Base-by-base conservation (phyloP, 1,284 basidiomycete genomes). In the Xerocomus cyaneibrunnescens region DNA sequence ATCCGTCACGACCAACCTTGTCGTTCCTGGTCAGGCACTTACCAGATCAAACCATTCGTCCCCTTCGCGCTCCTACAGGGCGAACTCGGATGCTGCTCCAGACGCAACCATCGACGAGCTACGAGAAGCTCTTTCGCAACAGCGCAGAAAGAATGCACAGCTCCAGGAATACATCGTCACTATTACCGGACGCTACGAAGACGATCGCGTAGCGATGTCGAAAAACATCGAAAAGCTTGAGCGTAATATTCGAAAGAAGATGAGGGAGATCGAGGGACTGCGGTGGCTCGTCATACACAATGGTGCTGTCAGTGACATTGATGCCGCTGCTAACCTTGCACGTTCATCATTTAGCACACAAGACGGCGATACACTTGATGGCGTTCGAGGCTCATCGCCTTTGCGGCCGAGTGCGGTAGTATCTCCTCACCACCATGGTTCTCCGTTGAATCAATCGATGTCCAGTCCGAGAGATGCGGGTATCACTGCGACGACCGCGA, bases 211-310 rank as follows among this genome's bases (percentile, higher is more conserved):
- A 38, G 64, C 66, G 45, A 66, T 76, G 52, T 57, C 71, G 38
- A 67, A 57, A 25, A 73, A 70, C 14, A 71, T 80, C 14, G 74
- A 75, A 50, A 60, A 57, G n/a, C 70, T 77, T 12, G 75, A 79
- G 60, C 68, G 68, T 27, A 73, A 74, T 50, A 61, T 71, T 32
- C 66, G 67, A 27, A 72, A 73, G 58, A 72, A 73, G 57, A 76
- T 72, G 57, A 63, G 71, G 50, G 78, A 79, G 62, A 74, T 80
- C 42, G 73, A 74, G 47, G 78, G 78, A 17, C 64, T 79, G 35
- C 70, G 74, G 30, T 79, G 75, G 74, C 71, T 79, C 17, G 71
- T 79, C 42, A 69, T 76, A 51, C 72, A 79, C 54, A 62, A 67
- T 3, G 72, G 66, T 22, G 67, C 59, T 8, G 58, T 61, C 13